Percentiles rank a stretch among this genome's conserved stretches.
Conservation (phyloP, 2,329 filamentous ascomycete species). For the Diaporthe citri region DNA sequence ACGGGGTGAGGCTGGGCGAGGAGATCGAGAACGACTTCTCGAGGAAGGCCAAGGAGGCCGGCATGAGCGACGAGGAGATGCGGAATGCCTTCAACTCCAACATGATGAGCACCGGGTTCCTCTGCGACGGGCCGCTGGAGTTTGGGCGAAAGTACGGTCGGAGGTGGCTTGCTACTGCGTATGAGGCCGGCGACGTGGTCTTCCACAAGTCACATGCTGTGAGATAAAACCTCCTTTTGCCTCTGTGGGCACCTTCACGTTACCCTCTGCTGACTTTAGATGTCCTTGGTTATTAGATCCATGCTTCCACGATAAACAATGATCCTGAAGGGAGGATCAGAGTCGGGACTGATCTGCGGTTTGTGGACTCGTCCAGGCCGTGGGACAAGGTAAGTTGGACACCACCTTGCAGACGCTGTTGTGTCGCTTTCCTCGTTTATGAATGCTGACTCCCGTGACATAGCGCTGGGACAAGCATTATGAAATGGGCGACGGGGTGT, state of each 20-base stretch:
- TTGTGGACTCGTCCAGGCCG: conserved; percentile 31
- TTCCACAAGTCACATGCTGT: conserved; percentile 51
- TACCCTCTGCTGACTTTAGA: not conserved
- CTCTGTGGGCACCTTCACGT: too few species aligned
- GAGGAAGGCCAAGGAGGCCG: conserved; percentile 59
- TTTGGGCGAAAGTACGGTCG: conserved; percentile 48
- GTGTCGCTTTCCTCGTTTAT: too few species aligned
- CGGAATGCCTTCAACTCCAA: conserved; percentile 67
- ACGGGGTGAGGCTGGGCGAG: conserved; percentile 57
- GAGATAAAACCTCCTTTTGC: not conserved
- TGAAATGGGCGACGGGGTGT: conserved; percentile 16
- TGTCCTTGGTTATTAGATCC: conserved; percentile 44
- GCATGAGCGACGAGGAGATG: conserved; percentile 64
- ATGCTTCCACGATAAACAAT: conserved; percentile 28
- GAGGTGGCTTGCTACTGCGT: conserved; percentile 53
- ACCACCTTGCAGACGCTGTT: too few species aligned
- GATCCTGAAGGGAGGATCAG: conserved; percentile 16
- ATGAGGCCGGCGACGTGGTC: conserved; percentile 57
- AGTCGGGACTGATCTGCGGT: conserved; percentile 30
- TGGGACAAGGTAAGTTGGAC: conserved; percentile 20
- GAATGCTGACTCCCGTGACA: not conserved
- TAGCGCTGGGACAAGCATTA: conserved; percentile 24
- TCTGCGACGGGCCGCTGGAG: conserved; percentile 61
- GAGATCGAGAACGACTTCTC: conserved; percentile 65
- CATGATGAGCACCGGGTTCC: conserved; percentile 68